Evolutionary conservation across 192 early-diverging fungal genomes (phyloP).

Genomic region (Diversispora eburnea): DNA sequence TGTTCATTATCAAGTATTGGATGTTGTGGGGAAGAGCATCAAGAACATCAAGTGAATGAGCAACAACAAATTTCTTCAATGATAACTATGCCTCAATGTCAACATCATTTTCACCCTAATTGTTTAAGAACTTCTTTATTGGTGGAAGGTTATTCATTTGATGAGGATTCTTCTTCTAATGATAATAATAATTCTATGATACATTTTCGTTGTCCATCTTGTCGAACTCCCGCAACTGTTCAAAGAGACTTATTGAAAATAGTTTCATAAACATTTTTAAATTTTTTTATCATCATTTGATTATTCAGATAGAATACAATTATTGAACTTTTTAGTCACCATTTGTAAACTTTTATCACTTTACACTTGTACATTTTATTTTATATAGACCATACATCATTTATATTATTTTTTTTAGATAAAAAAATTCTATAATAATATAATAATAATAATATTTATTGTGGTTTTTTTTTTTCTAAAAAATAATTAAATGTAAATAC

Average conservation of each 20-base stretch:
- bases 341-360: too few relatives aligned
- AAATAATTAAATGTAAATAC: too few relatives aligned
- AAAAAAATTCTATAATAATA: too few relatives aligned
- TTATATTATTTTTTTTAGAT: too few relatives aligned
- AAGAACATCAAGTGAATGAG: not conserved
- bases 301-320: too few relatives aligned
- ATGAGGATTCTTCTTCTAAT: not conserved
- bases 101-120: conserved; percentile 21
- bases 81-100: conserved; percentile 25
- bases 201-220: conserved; percentile 16
- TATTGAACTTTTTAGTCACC: too few relatives aligned
- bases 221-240: conserved; percentile 10
- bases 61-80: not conserved
- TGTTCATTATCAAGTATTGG: conserved; percentile 16
- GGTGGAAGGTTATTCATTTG: conserved; percentile 17
- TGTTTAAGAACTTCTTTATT: conserved; percentile 23
- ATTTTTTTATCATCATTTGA: too few relatives aligned
- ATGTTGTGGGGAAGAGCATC: conserved; percentile 19
- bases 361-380: too few relatives aligned
- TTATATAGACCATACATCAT: too few relatives aligned
- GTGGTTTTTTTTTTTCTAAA: too few relatives aligned
- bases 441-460: too few relatives aligned
- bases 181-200: not conserved
- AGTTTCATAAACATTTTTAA: too few relatives aligned
- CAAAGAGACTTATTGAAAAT: not conserved